Conservation (phyloP, 768 basidiomycete genomes). For the Naganishia onofrii region DNA sequence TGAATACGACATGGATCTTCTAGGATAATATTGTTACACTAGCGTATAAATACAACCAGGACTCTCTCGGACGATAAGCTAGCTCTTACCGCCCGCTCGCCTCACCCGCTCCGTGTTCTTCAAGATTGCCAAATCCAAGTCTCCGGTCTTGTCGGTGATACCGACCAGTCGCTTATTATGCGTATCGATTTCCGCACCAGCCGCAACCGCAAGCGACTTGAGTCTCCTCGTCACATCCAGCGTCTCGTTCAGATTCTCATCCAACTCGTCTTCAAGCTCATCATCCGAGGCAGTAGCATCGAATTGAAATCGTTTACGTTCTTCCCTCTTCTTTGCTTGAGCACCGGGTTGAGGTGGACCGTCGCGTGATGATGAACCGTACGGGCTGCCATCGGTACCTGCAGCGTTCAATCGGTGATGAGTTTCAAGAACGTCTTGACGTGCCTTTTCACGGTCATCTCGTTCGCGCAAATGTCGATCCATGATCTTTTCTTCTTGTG, state of each 20-base stretch:
- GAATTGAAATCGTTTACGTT: constrained; percentile 81
- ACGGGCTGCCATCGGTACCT: constrained; percentile 58
- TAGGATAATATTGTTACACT: background rate
- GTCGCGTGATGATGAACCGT: constrained; percentile 49
- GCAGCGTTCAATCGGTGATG: constrained; percentile 81
- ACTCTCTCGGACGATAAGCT: background rate
- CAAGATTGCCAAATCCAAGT: constrained; percentile 70
- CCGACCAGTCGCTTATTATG: constrained; percentile 78
- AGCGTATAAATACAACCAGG: constrained; percentile 10
- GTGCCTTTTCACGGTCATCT: constrained; percentile 74
- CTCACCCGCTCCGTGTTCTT: constrained; percentile 75
- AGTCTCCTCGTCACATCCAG: constrained; percentile 70
- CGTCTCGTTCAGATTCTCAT: constrained; percentile 85
- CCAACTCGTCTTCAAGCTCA: constrained; percentile 89
- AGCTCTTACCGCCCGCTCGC: constrained; percentile 38
- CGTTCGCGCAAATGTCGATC: constrained; percentile 84
- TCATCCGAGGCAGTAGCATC: constrained; percentile 87
- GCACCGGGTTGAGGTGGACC: constrained; percentile 58
- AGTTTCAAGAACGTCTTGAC: constrained; percentile 79
- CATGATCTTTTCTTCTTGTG: constrained; percentile 78
- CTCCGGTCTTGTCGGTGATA: constrained; percentile 74
- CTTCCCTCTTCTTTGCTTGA: constrained; percentile 62
- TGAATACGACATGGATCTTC: background rate
- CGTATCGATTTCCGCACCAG: constrained; percentile 80
- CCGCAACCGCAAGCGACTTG: constrained; percentile 72